phyloP scores from a whole-genome alignment of 2,329 filamentous ascomycete species.

The Colletotrichum aenigma region DNA sequence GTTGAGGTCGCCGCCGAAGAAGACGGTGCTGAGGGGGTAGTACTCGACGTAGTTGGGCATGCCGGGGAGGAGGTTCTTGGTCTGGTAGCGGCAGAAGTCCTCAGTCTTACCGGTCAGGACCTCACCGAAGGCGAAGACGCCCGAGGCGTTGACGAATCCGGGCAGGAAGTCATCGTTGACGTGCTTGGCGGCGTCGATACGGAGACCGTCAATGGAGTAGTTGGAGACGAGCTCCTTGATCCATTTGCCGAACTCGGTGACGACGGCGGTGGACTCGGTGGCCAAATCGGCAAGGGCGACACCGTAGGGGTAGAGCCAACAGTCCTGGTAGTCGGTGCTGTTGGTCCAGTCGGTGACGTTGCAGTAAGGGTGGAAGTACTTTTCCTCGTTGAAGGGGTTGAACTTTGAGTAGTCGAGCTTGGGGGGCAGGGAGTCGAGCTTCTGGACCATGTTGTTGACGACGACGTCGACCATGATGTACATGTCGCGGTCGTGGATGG shows the following conservation, averaged over 20 bases:
- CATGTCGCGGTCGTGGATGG: conserved; percentile 57
- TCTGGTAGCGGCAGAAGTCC: conserved; percentile 60
- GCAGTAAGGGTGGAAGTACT: conserved; percentile 67
- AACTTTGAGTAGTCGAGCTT: conserved; percentile 39
- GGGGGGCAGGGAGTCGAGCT: conserved; percentile 49
- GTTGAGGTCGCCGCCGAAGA: conserved; percentile 26
- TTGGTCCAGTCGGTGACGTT: conserved; percentile 59
- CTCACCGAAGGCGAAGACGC: conserved; percentile 67
- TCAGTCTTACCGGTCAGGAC: conserved; percentile 57
- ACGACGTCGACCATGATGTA: conserved; percentile 63
- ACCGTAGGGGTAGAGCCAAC: conserved; percentile 59
- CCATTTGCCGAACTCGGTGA: conserved; percentile 60
- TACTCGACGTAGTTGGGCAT: conserved; percentile 65
- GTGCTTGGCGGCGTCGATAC: conserved; percentile 67
- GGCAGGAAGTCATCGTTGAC: conserved; percentile 65
- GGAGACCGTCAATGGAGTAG: conserved; percentile 66
- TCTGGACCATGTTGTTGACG: conserved; percentile 48
- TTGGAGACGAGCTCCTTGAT: conserved; percentile 60
- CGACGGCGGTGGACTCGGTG: conserved; percentile 55
- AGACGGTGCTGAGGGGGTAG: conserved; percentile 30
- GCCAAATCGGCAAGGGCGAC: conserved; percentile 67
- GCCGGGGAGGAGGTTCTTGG: conserved; percentile 58
- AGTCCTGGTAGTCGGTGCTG: conserved; percentile 55
- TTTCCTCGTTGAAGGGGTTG: conserved; percentile 49
- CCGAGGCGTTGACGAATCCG: conserved; percentile 55